These are phyloP conservation scores for Neurospora sp. DNA, from an alignment of 495 filamentous ascomycete species.

Conservation along the genomic window DNA sequence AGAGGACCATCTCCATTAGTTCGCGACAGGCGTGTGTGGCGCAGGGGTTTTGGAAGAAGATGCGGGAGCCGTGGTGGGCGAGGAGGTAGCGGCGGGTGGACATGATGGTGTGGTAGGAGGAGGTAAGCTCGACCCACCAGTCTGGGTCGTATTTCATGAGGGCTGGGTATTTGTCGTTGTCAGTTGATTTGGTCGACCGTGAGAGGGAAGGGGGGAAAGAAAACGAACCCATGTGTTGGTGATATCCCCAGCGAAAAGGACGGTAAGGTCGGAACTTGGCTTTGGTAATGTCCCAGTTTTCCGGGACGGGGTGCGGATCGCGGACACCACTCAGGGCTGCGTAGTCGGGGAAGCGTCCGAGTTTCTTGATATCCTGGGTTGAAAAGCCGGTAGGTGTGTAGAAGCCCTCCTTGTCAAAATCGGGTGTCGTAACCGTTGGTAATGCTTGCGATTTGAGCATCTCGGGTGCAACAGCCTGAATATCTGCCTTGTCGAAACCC, in stretches of 20 bases:
- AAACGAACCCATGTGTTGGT: slow-evolving; percentile 85
- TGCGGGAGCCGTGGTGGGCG: slow-evolving; percentile 47
- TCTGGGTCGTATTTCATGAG: slow-evolving; percentile 71
- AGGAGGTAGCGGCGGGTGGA: slow-evolving; percentile 63
- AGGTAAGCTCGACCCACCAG: slow-evolving; percentile 89
- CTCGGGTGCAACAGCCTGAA: not conserved
- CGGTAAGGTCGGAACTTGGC: slow-evolving; percentile 63
- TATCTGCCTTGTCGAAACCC: slow-evolving; percentile 7
- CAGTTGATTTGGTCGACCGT: not conserved
- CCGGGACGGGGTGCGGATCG: slow-evolving; percentile 51
- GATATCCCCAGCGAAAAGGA: slow-evolving; percentile 80
- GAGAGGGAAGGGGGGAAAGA: not conserved
- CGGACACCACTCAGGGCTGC: slow-evolving; percentile 69
- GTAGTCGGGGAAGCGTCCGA: slow-evolving; percentile 83
- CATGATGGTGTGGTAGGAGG: slow-evolving; percentile 59
- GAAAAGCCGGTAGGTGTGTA: slow-evolving; percentile 40
- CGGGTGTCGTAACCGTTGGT: slow-evolving; percentile 6
- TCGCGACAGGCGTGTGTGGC: slow-evolving; percentile 78
- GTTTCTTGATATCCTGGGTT: slow-evolving; percentile 55
- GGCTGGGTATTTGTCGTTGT: slow-evolving; percentile 35
- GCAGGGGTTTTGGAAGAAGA: slow-evolving; percentile 65
- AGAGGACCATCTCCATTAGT: slow-evolving; percentile 79
- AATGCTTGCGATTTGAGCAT: slow-evolving; percentile 8
- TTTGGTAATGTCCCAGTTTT: slow-evolving; percentile 52
- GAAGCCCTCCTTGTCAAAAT: slow-evolving; percentile 4